phyloP scores from a whole-genome alignment of 116 monocot species.

The Zostera marina region DNA sequence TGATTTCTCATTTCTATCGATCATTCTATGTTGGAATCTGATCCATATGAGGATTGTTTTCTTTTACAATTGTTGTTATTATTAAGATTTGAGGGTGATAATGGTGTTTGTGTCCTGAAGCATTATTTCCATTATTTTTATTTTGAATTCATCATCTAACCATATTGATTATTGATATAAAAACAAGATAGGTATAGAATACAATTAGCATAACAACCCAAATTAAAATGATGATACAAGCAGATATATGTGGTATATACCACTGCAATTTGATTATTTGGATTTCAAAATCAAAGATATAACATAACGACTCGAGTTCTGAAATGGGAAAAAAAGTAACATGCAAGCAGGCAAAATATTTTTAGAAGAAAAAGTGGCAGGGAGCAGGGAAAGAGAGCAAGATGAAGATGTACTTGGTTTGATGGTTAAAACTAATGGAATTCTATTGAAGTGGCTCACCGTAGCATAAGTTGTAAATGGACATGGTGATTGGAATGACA shows the following conservation, averaged over 20 bases:
- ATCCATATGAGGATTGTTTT: too few relatives aligned
- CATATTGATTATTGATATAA: too few relatives aligned
- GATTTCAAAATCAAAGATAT: not conserved
- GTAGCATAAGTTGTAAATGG: conserved; percentile 25
- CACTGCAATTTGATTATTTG: not conserved
- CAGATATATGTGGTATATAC: not conserved
- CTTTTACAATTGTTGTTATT: too few relatives aligned
- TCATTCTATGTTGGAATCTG: too few relatives aligned
- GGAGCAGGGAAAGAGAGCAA: not conserved
- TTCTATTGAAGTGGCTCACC: conserved; percentile 5
- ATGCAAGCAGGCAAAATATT: not conserved
- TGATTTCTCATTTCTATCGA: too few relatives aligned
- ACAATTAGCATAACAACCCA: not conserved
- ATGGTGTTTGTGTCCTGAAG: too few relatives aligned
- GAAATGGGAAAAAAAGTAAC: not conserved
- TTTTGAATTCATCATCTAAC: too few relatives aligned
- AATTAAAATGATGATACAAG: not conserved
- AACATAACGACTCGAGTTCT: conserved; percentile 1
- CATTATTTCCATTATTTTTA: too few relatives aligned
- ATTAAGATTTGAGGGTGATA: too few relatives aligned
- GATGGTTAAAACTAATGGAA: conserved; percentile 1
- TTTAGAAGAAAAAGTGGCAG: not conserved
- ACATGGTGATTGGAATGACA: conserved; percentile 39
- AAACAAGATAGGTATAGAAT: not conserved
- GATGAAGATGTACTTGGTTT: not conserved